Evolutionary conservation across 345 rosid species (phyloP).

Genomic region (Ceriops tagal): DNA sequence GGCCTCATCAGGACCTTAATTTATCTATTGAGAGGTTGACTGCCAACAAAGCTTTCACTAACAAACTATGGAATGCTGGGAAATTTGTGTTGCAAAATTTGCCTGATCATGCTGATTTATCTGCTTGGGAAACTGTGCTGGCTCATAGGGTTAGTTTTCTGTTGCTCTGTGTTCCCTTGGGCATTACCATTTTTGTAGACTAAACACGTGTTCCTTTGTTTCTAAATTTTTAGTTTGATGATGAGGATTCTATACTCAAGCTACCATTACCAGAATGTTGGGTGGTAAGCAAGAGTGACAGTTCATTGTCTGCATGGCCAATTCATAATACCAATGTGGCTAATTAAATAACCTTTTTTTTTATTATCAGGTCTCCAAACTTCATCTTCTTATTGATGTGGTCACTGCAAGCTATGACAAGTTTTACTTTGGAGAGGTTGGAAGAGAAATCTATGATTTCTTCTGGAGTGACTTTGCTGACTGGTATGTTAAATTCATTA

Average conservation of each 20-base stretch:
- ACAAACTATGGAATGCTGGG: slow-evolving; percentile 98
- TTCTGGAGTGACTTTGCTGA: slow-evolving; percentile 98
- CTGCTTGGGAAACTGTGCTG: slow-evolving; percentile 70
- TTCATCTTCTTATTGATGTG: slow-evolving; percentile 73
- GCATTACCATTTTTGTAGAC: slow-evolving; percentile 11
- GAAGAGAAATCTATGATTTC: slow-evolving; percentile 92
- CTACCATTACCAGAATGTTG: slow-evolving; percentile 89
- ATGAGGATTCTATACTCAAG: slow-evolving; percentile 52
- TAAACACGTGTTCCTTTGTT: slow-evolving; percentile 14
- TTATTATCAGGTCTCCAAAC: slow-evolving; percentile 72
- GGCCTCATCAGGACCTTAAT: slow-evolving; percentile 70
- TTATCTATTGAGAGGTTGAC: slow-evolving; percentile 90
- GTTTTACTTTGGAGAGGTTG: slow-evolving; percentile 85
- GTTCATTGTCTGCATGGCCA: not conserved
- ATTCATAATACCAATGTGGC: not conserved
- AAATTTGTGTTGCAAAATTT: slow-evolving; percentile 87
- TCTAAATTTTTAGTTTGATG: slow-evolving; percentile 49
- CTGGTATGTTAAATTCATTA: slow-evolving; percentile 48
- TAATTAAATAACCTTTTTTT: not conserved
- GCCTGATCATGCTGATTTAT: slow-evolving; percentile 57
- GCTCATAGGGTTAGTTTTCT: slow-evolving; percentile 53
- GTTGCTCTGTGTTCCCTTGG: not conserved
- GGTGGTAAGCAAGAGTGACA: slow-evolving; percentile 60
- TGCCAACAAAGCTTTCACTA: slow-evolving; percentile 92
- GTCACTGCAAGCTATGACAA: slow-evolving; percentile 85